phyloP scores from a whole-genome alignment of 352 stramenopile species.

The Phytophthora capsici region DNA sequence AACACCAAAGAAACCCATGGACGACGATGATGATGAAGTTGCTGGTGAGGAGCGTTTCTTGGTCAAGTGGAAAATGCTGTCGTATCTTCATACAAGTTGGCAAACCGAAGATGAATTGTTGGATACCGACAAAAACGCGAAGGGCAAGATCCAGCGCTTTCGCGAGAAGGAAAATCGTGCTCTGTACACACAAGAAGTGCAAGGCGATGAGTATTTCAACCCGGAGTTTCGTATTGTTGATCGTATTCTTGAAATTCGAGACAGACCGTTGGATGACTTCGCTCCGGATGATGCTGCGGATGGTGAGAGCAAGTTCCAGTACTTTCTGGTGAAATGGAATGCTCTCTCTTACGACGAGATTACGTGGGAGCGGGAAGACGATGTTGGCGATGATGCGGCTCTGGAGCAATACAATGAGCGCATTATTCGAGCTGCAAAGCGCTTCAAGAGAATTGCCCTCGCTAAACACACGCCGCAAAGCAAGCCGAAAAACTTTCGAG shows the following conservation, averaged over 20 bases:
- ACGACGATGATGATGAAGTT: conserved; percentile 39
- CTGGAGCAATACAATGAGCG: conserved; percentile 84
- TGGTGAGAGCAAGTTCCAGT: conserved; percentile 69
- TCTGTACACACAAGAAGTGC: conserved; percentile 51
- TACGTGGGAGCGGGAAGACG: conserved; percentile 98
- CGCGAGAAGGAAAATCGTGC: conserved; percentile 72
- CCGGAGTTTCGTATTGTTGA: conserved; percentile 91
- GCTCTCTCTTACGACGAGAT: conserved; percentile 97
- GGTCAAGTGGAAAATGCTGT: conserved; percentile 92
- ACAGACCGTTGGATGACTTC: conserved; percentile 78
- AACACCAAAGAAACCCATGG: conserved; percentile 11
- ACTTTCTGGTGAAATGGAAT: conserved; percentile 99
- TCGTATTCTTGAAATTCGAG: conserved; percentile 87
- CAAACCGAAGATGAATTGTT: conserved; percentile 86
- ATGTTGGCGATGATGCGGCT: conserved; percentile 91
- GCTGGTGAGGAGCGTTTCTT: conserved; percentile 85
- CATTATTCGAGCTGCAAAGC: conserved; percentile 53
- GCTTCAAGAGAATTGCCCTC: conserved; percentile 55
- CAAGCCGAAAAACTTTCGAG: conserved; percentile 76
- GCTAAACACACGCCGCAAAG: conserved; percentile 43
- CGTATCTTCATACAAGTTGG: conserved; percentile 92
- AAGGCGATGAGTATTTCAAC: conserved; percentile 92
- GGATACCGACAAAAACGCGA: conserved; percentile 85
- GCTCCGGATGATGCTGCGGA: conserved; percentile 43
- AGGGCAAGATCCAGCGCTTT: conserved; percentile 89